Base-by-base conservation (phyloP, 2,329 filamentous ascomycete genomes). In the Neoascochyta sp. region DNA sequence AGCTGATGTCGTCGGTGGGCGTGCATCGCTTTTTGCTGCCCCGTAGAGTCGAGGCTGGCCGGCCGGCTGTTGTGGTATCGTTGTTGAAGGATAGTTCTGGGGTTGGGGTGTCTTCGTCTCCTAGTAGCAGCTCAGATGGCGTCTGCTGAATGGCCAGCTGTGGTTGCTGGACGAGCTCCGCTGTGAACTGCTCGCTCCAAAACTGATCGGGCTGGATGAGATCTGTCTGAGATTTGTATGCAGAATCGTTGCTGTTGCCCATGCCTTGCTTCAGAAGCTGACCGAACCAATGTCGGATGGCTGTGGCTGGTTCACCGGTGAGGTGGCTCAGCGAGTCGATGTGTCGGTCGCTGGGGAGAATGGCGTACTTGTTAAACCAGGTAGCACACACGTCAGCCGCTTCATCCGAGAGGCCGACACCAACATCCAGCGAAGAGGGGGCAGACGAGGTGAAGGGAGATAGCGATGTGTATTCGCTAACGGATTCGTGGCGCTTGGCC, bases 351-450 rank as follows among this genome's bases (percentile, higher is more conserved):
- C 55, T 61, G 12, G 59, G 59, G 22, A 63, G 35, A 4, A 60
- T 44, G n/a, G 49, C 51, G 38, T 57, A 63, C 27, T 61, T 60
- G 41, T 52, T 56, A 36, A 62, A 63, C 59, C 59, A 63, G 14
- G 47, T 60, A 5, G 57, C 51, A 34, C 59, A 63, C 11, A 63
- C 50, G 32, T 63, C 59, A 15, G 55, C 57, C 17, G 59, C 59
- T 24, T 63, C 55, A 33, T 63, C 59, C 13, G 45, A 52, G 5
- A 63, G 44, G 2, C 57, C 57, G 6, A 24, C 23, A 5, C 33
- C 26, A 2, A 17, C 16, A 9, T 38, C 34, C 15, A 52, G 40
- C 8, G 47, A 45, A 6, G 35, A 30, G 7, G 41, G 39, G 13
- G 34, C 34, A 13, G 47, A 34, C 15, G 47, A 25, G 16, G 45